phyloP scores from a whole-genome alignment of 108 stramenopile genomes.

The Conticribra guillardii region DNA sequence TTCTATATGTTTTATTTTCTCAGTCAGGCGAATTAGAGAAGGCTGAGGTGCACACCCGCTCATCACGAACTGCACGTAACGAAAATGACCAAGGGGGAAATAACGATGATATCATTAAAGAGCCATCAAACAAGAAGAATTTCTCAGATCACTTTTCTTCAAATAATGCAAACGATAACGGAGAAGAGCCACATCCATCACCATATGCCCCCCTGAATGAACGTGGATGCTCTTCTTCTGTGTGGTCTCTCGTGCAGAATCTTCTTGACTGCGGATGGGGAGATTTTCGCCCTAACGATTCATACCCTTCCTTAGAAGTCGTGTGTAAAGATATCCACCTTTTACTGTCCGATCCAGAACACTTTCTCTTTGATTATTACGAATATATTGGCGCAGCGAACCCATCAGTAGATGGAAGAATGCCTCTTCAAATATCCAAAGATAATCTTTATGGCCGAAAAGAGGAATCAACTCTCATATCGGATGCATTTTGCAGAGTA shows the following conservation, averaged over 20 bases:
- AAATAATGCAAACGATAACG: neutral
- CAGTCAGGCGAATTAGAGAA: neutral
- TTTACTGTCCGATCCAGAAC: slow-evolving; percentile 20
- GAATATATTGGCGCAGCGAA: neutral
- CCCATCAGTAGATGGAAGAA: too few relatives aligned
- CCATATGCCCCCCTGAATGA: too few relatives aligned
- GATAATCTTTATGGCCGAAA: slow-evolving; percentile 27
- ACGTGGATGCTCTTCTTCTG: slow-evolving; percentile 3
- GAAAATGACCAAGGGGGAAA: too few relatives aligned
- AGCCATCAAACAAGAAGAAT: slow-evolving; percentile 3
- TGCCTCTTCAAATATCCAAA: neutral
- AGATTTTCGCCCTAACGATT: slow-evolving; percentile 1
- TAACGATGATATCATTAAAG: neutral
- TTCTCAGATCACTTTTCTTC: too few relatives aligned
- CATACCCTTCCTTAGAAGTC: slow-evolving; percentile 15
- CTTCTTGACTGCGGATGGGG: slow-evolving; percentile 7
- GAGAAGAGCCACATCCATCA: too few relatives aligned
- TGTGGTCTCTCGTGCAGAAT: slow-evolving; percentile 18
- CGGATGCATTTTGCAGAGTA: slow-evolving; percentile 31
- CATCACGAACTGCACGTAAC: too few relatives aligned
- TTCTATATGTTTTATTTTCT: neutral
- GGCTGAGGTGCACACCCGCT: too few relatives aligned
- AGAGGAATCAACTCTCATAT: slow-evolving; percentile 18
- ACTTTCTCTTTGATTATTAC: slow-evolving; percentile 17
- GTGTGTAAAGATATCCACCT: slow-evolving; percentile 24